Evolutionary conservation across 306 rosid genomes (phyloP).

Genomic region (cucumber (Cucumis sativus)): DNA sequence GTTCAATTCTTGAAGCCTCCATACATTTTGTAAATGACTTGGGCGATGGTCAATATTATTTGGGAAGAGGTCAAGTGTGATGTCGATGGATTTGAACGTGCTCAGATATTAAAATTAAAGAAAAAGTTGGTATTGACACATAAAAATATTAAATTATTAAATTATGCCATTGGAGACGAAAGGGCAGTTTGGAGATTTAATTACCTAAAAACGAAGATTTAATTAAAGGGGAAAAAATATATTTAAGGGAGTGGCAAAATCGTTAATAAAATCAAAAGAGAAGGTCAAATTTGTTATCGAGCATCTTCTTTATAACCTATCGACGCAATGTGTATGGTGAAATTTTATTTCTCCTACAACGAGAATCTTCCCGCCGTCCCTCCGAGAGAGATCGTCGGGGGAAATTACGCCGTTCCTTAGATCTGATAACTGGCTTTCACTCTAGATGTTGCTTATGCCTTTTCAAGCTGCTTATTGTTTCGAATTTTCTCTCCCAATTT

Average conservation of each 20-base stretch:
- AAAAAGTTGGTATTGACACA: too few relatives aligned
- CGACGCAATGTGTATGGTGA: background rate
- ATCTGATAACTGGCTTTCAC: background rate
- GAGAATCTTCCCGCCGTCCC: background rate
- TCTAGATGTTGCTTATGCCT: background rate
- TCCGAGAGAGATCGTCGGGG: background rate
- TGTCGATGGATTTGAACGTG: too few relatives aligned
- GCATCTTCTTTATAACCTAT: background rate
- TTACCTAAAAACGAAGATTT: background rate
- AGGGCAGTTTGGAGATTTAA: too few relatives aligned
- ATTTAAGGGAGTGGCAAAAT: background rate
- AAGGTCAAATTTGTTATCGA: background rate
- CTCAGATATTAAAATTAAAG: too few relatives aligned
- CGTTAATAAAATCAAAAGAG: background rate
- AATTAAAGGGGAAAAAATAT: background rate
- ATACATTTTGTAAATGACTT: too few relatives aligned
- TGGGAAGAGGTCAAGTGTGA: too few relatives aligned
- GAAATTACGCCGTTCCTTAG: background rate
- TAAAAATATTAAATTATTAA: too few relatives aligned
- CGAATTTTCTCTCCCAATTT: background rate
- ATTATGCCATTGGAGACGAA: too few relatives aligned
- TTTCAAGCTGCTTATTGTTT: constrained; percentile 4
- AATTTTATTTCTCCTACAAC: background rate
- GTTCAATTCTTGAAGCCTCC: too few relatives aligned
- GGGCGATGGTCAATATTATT: too few relatives aligned